Evolutionary conservation across 768 basidiomycete species (phyloP).

Genomic region (Rickenella mellea): DNA sequence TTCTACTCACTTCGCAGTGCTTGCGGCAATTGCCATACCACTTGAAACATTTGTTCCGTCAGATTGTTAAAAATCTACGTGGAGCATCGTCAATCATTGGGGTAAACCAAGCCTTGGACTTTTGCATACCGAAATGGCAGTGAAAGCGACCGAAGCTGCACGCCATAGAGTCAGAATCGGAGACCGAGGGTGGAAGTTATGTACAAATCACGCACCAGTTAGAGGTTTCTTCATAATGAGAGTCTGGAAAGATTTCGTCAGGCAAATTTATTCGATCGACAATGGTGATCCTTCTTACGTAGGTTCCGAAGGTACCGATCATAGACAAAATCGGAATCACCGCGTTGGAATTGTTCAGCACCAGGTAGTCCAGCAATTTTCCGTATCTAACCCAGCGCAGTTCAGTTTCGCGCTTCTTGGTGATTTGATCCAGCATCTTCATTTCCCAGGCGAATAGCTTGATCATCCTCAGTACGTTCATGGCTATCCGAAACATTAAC

Average conservation of each 20-base stretch:
- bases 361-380: constrained; percentile 39
- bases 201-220: constrained; percentile 15
- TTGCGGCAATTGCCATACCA: constrained; percentile 21
- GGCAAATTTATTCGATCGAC: neutral
- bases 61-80: constrained; percentile 48
- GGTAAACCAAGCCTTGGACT: neutral
- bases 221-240: constrained; percentile 27
- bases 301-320: constrained; percentile 54
- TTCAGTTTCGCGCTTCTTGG: constrained; percentile 52
- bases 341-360: constrained; percentile 34
- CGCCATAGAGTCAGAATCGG: neutral
- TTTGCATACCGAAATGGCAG: neutral
- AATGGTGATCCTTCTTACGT: constrained; percentile 23
- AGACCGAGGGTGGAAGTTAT: neutral
- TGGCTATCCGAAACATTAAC: constrained; percentile 13
- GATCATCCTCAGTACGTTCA: constrained; percentile 34
- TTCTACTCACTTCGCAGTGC: constrained; percentile 12
- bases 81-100: neutral
- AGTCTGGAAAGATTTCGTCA: constrained; percentile 14
- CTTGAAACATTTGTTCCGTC: constrained; percentile 34
- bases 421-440: constrained; percentile 39
- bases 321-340: constrained; percentile 56
- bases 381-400: constrained; percentile 42
- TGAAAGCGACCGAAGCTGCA: neutral
- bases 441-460: constrained; percentile 39